A percentile compares a stretch with the other conserved stretches of the same genome.
Evolutionary conservation across 768 basidiomycete genomes (phyloP).

Genomic region (Rhodotorula taiwanensis): DNA sequence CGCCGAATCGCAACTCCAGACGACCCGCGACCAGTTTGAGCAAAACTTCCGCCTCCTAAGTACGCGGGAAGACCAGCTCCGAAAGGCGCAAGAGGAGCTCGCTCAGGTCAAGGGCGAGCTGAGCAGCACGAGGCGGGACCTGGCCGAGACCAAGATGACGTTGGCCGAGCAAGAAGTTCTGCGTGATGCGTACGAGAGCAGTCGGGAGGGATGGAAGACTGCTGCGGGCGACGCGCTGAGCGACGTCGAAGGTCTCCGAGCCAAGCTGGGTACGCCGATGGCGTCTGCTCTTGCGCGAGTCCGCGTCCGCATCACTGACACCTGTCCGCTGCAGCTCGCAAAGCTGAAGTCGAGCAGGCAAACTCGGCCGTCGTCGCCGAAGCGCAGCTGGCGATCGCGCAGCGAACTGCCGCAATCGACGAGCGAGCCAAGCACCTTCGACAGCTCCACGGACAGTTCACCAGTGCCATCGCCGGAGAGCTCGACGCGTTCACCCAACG

Average conservation of each 20-base stretch:
- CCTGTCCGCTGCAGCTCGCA: constrained; percentile 9
- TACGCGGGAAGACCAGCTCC: constrained; percentile 69
- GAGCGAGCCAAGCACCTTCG: constrained; percentile 4
- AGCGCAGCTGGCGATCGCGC: background rate
- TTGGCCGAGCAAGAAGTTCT: constrained; percentile 75
- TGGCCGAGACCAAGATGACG: constrained; percentile 55
- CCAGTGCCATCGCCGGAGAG: background rate
- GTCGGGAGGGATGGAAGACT: constrained; percentile 38
- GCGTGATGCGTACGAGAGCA: constrained; percentile 63
- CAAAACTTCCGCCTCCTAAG: constrained; percentile 72
- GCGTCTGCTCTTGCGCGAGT: too few species aligned
- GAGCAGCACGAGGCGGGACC: constrained; percentile 53
- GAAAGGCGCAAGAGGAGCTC: constrained; percentile 56
- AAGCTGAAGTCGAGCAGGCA: constrained; percentile 11
- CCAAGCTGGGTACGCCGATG: constrained; percentile 21
- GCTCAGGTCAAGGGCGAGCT: constrained; percentile 54
- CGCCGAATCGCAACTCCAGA: constrained; percentile 70
- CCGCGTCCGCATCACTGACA: too few species aligned
- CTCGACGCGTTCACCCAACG: constrained; percentile 6
- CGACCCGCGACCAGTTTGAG: constrained; percentile 82
- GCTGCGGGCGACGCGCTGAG: constrained; percentile 9
- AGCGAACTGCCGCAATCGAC: constrained; percentile 5
- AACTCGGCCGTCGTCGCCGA: constrained; percentile 17
- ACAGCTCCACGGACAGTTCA: constrained; percentile 14
- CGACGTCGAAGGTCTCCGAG: constrained; percentile 25